Base-by-base conservation (phyloP, 495 filamentous ascomycete species). In the Podospora pseudopauciseta region DNA sequence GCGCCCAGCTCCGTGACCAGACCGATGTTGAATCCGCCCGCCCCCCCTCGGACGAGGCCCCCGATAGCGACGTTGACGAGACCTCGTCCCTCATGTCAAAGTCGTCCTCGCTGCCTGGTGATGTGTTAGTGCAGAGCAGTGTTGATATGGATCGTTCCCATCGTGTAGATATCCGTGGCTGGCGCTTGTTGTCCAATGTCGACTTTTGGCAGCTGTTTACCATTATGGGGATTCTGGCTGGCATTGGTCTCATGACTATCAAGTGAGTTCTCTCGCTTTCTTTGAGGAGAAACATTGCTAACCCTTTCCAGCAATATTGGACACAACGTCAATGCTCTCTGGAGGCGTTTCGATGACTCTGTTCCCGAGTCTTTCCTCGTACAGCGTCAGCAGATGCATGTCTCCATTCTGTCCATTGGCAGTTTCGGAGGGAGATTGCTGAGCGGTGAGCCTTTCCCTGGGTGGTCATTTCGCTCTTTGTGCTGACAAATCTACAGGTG, bases 201-300 rank as follows among this genome's bases (percentile, higher is more conserved):
- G 92, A 97, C 63, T 99, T 98, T 78, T 98, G 93, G 92, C 88
- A 95, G 71, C 80, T 96, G 54, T 98, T 93, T 76, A 72, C 86
- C 63, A 86, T 96, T 53, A 90, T 98, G 86, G 94, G 90, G 39
- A 84, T 97, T 18, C 81, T 98, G 68, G 92, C 93, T 20, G 95
- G 95, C 56, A 91, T 97, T 74, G 95, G 95, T 13, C 79, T 98
- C 74, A 99, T 99, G 95, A 98, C 96, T 3, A 99, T 99, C 77
- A 99, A 99, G 93, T 96, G 81, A 79, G 92, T 86, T 60, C 28
- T 23, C 32, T 16, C 15, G 65, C 3, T 19, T 23, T 11, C 49
- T 20, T 2, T 54, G 13, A 3, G 13, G 34, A 58, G 18, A 28
- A n/a, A 1, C 5, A 3, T 39, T 30, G 68, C 86, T 87, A 75